Evolutionary conservation across 306 rosid species (phyloP).

Genomic region (Medicago lupulina): DNA sequence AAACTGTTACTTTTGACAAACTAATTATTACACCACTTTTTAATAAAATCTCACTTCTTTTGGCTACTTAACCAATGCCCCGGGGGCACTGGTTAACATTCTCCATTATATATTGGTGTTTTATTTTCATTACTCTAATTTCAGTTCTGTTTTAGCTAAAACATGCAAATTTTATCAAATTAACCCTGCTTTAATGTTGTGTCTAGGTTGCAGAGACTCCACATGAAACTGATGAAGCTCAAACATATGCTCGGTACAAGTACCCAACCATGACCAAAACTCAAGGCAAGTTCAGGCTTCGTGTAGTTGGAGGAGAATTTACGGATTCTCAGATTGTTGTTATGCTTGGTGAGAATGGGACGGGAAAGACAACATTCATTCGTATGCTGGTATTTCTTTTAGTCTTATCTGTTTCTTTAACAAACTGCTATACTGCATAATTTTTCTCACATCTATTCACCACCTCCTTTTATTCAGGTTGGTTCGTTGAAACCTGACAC

Average conservation of each 20-base stretch:
- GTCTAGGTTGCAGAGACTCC: conserved; percentile 98
- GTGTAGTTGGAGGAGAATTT: conserved; percentile 89
- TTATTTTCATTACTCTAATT: conserved; percentile 18
- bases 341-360: conserved; percentile 99
- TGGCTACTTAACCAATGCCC: too few species aligned
- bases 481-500: conserved; percentile 91
- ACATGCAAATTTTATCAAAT: neutral
- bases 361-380: conserved; percentile 97
- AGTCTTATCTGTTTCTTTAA: conserved; percentile 31
- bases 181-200: conserved; percentile 29
- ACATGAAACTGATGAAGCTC: conserved; percentile 87
- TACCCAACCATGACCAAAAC: conserved; percentile 95
- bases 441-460: conserved; percentile 20
- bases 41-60: too few species aligned
- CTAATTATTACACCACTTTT: too few species aligned
- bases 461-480: conserved; percentile 63
- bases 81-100: too few species aligned
- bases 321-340: conserved; percentile 98
- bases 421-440: neutral
- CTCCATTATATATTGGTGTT: neutral
- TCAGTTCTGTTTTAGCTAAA: neutral
- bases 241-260: conserved; percentile 87
- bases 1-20: too few species aligned
- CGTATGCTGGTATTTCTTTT: conserved; percentile 91
- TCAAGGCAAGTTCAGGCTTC: conserved; percentile 86